Conservation (phyloP, 1,284 basidiomycete genomes). For the Trametes pubescens region DNA sequence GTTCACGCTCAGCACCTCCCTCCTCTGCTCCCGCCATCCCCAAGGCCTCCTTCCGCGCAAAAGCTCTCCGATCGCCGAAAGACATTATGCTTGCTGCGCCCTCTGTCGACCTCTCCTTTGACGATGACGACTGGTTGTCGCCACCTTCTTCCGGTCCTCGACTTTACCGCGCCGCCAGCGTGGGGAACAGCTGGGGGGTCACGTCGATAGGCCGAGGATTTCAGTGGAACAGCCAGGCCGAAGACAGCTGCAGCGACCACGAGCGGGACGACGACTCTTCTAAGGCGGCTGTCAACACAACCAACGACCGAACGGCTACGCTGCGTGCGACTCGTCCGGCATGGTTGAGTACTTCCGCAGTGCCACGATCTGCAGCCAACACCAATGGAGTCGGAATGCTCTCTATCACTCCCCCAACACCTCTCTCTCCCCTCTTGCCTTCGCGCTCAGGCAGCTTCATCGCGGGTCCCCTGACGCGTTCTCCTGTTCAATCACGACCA, state of each 20-base stretch:
- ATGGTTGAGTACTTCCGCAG: constrained; percentile 37
- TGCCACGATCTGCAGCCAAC: constrained; percentile 31
- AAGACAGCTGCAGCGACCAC: constrained; percentile 31
- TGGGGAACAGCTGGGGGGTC: constrained; percentile 81
- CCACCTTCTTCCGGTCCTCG: constrained; percentile 46
- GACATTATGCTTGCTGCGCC: constrained; percentile 64
- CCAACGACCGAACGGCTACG: constrained; percentile 22
- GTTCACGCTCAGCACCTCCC: constrained; percentile 45
- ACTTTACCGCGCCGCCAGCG: constrained; percentile 69
- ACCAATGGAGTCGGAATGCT: constrained; percentile 28
- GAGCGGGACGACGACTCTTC: constrained; percentile 16
- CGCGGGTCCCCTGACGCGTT: constrained; percentile 42
- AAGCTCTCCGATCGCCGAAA: constrained; percentile 30
- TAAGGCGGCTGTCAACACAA: constrained; percentile 9
- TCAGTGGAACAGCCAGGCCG: constrained; percentile 64
- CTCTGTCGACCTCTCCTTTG: constrained; percentile 66
- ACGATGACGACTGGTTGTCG: constrained; percentile 62
- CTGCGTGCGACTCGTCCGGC: constrained; percentile 31
- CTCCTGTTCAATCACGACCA: constrained; percentile 45
- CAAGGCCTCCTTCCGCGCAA: constrained; percentile 25
- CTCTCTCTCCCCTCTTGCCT: constrained; percentile 30
- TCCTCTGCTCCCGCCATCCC: constrained; percentile 36
- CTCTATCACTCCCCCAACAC: constrained; percentile 29
- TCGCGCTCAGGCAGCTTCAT: constrained; percentile 34
- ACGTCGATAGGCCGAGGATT: constrained; percentile 85